A percentile compares a stretch with the other conserved stretches of the same genome.
Evolutionary conservation across 805 yeast genomes (phyloP).

Genomic region (Yarrowia keelungensis): DNA sequence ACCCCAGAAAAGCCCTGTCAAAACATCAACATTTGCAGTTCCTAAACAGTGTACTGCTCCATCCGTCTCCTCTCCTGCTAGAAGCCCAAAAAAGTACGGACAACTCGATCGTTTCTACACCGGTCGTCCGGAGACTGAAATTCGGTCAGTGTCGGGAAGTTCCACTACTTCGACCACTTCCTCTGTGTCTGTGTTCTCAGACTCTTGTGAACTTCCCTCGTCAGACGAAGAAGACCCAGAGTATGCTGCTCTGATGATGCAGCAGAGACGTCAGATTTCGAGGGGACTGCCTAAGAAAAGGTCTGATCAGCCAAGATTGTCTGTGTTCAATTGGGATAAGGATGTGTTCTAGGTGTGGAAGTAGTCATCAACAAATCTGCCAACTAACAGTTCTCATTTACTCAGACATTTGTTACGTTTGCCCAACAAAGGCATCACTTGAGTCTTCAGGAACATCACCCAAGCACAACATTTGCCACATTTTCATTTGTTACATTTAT

Average conservation of each 20-base stretch:
- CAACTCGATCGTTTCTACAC: constrained; percentile 12
- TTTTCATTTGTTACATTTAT: too few species aligned
- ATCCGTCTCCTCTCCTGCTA: background rate
- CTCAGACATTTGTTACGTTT: too few species aligned
- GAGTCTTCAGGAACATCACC: too few species aligned
- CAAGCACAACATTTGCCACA: too few species aligned
- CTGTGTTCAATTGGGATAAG: constrained; percentile 47
- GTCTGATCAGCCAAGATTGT: constrained; percentile 40
- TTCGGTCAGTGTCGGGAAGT: constrained; percentile 13
- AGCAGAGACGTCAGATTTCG: constrained; percentile 36
- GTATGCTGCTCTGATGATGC: constrained; percentile 35
- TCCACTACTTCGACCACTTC: background rate
- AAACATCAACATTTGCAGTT: background rate
- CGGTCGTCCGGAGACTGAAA: background rate
- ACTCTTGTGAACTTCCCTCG: constrained; percentile 14
- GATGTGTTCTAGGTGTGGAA: constrained; percentile 43
- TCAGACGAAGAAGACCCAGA: constrained; percentile 29
- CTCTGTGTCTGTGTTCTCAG: constrained; percentile 1
- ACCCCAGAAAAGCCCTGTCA: background rate
- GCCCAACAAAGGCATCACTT: too few species aligned
- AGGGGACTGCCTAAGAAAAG: constrained; percentile 9
- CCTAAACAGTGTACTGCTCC: background rate
- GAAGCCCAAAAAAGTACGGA: constrained; percentile 20
- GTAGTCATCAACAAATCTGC: background rate
- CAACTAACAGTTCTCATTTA: too few species aligned